Evolutionary conservation across 495 filamentous ascomycete species (phyloP).

Genomic region (Aspergillus campestris): DNA sequence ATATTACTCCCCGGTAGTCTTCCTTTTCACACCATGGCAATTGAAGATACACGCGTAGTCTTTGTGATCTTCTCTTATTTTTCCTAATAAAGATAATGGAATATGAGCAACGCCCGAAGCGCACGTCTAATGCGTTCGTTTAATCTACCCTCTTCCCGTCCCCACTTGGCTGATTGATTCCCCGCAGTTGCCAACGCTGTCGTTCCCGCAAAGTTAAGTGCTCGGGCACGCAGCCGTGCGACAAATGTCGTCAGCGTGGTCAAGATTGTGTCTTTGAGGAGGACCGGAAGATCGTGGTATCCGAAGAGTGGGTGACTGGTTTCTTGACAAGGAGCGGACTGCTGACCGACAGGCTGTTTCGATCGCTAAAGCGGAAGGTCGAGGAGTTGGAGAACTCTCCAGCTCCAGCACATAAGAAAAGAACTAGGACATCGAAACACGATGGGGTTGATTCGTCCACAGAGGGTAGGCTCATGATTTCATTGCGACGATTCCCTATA

Average conservation of each 20-base stretch:
- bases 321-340: not conserved
- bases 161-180: not conserved
- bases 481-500: not conserved
- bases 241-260: conserved; percentile 20
- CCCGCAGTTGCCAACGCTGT: conserved; percentile 20
- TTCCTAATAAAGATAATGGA: not conserved
- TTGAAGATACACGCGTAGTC: too few species aligned
- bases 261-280: conserved; percentile 22
- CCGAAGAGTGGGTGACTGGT: conserved; percentile 13
- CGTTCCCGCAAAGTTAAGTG: conserved; percentile 28
- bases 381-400: conserved; percentile 8
- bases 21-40: too few species aligned
- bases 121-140: conserved; percentile 15
- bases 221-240: conserved; percentile 22
- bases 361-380: conserved; percentile 14
- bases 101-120: conserved; percentile 5
- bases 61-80: too few species aligned
- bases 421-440: not conserved
- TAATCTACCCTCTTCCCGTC: not conserved
- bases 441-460: not conserved
- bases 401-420: conserved; percentile 1
- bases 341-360: conserved; percentile 6
- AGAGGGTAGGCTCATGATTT: conserved; percentile 1
- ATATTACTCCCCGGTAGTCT: too few species aligned
- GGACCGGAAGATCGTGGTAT: conserved; percentile 25